Evolutionary conservation across 306 rosid species (phyloP).

Genomic region (Sindora glabra): DNA sequence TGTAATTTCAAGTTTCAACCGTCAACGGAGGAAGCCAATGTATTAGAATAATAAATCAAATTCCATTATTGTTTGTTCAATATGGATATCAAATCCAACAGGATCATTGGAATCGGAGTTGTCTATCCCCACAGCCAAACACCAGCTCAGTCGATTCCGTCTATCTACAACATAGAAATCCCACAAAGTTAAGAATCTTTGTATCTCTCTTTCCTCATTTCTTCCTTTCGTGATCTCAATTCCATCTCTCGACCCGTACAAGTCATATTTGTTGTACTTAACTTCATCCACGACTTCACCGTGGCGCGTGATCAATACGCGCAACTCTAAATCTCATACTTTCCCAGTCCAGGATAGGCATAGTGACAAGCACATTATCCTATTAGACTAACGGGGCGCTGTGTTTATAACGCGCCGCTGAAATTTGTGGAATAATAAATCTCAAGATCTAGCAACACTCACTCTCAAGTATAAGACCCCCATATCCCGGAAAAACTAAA

Average conservation of each 20-base stretch:
- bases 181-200: conserved; percentile 35
- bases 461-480: conserved; percentile 37
- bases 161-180: conserved; percentile 24
- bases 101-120: not conserved
- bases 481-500: conserved; percentile 44
- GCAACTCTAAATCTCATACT: not conserved
- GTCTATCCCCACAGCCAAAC: conserved; percentile 21
- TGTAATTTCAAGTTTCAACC: no score
- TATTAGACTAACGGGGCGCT: conserved; percentile 15
- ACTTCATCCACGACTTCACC: not conserved
- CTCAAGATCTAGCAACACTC: conserved; percentile 13
- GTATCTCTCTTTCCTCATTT: conserved; percentile 22
- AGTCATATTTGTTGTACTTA: not conserved
- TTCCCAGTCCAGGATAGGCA: no score
- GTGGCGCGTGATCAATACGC: conserved; percentile 5
- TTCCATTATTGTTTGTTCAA: not conserved
- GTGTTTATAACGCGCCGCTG: not conserved
- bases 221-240: conserved; percentile 28
- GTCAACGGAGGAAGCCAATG: no score
- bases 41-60: no score
- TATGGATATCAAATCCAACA: not conserved
- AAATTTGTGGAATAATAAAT: not conserved
- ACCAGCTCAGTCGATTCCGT: conserved; percentile 32
- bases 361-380: no score
- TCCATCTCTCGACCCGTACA: conserved; percentile 30